Evolutionary conservation across 345 rosid genomes (phyloP).

Genomic region (Pistacia integerrima): DNA sequence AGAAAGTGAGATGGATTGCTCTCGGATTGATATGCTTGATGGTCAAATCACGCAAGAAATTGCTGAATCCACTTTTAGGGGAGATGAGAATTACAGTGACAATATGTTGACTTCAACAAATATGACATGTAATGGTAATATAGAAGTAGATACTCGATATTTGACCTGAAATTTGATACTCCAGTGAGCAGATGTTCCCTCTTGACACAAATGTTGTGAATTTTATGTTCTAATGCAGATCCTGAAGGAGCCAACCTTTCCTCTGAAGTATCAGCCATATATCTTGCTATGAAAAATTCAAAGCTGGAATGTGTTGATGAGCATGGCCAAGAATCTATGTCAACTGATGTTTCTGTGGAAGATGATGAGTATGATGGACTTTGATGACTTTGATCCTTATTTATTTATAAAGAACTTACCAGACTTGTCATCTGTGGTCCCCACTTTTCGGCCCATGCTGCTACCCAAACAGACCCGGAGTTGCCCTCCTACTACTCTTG

Average conservation of each 20-base stretch:
- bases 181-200: slow-evolving; percentile 41
- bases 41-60: slow-evolving; percentile 24
- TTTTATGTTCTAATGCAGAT: slow-evolving; percentile 48
- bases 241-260: slow-evolving; percentile 53
- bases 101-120: slow-evolving; percentile 22
- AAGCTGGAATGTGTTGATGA: slow-evolving; percentile 92
- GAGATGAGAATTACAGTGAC: slow-evolving; percentile 27
- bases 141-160: slow-evolving; percentile 30
- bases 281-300: slow-evolving; percentile 94
- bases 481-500: slow-evolving; percentile 92
- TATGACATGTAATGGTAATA: slow-evolving; percentile 20
- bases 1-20: slow-evolving; percentile 23
- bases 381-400: slow-evolving; percentile 92
- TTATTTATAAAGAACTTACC: slow-evolving; percentile 95
- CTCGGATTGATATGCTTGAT: slow-evolving; percentile 25
- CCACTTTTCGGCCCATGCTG: slow-evolving; percentile 79
- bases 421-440: slow-evolving; percentile 77
- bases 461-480: slow-evolving; percentile 97
- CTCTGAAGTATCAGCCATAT: slow-evolving; percentile 89
- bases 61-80: slow-evolving; percentile 28
- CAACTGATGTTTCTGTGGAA: slow-evolving; percentile 61
- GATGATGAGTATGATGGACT: slow-evolving; percentile 80
- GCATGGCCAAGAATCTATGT: slow-evolving; percentile 75
- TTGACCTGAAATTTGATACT: slow-evolving; percentile 35
- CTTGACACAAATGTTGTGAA: slow-evolving; percentile 37